Evolutionary conservation across 192 early-diverging fungal genomes (phyloP), one percentile per base, ranked within the genome.

Genomic region (Thamnidium elegans): DNA sequence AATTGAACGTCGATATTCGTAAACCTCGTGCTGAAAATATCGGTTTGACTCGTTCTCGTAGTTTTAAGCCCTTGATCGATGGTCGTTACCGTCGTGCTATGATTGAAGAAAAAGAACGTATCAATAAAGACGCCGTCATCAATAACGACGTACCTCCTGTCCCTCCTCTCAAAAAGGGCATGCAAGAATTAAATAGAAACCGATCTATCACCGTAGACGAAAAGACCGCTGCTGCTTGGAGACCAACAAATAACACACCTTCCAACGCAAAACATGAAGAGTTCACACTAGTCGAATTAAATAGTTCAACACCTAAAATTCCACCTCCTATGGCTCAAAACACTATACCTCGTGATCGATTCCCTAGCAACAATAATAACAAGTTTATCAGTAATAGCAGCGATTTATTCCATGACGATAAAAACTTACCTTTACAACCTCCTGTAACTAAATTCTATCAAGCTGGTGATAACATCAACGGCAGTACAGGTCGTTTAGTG

Each of bases 1-100:
- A 81, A 45, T 66, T 81, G 72, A 73, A 74, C 17, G 61, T 65
- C 11, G 80, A 81, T 71, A 81, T 81, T 43, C 80, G 80, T 54
- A 81, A 77, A 36, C 74, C 69, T 3, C 66, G 71, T 14, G 43
- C 51, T 3, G 62, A 68, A 36, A 68, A 64, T 21, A 63, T 58
- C 13, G 71, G 71, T 4, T 17, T 73, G 8, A 68, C 71, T 31
- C 71, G 71, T 46, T 73, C 71, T 6, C 54, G 56, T 26, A 73
- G 71, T 48, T 73, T 73, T 55, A 73, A 73, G n/a, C 71, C 71
- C 13, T 46, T 73, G 26, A 73, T 73, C 47, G 71, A 73, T 42
- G 71, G 71, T 17, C 66, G 58, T 14, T 73, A 73, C 36, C 62
- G 71, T 31, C 62, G 66, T 47, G 71, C 71, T 26, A 73, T 73